Evolutionary conservation across 1,139 yeast species (phyloP).

Genomic region (Geotrichum reessii): DNA sequence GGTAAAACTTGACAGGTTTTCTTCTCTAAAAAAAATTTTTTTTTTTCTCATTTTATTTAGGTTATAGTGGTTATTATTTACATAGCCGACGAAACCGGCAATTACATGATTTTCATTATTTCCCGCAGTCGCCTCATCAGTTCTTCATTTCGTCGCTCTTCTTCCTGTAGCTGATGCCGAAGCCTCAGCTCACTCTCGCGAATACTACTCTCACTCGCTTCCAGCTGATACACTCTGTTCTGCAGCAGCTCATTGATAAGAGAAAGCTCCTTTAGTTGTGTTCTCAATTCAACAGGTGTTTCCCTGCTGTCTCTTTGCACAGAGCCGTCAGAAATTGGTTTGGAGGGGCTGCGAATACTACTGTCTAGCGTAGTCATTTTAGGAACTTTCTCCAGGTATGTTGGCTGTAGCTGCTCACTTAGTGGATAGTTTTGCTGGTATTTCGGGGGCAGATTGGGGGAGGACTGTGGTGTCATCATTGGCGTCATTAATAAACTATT

Average conservation of each 20-base stretch:
- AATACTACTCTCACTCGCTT: conserved; percentile 51
- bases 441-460: conserved; percentile 25
- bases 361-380: conserved; percentile 3
- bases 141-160: conserved; percentile 9
- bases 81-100: not conserved
- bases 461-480: conserved; percentile 30
- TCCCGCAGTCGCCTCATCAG: conserved; percentile 2
- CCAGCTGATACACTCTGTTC: conserved; percentile 75
- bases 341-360: not conserved
- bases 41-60: too few relatives aligned
- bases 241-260: conserved; percentile 81
- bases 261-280: conserved; percentile 61
- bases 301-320: not conserved
- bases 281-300: conserved; percentile 15
- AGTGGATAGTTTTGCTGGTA: conserved; percentile 21
- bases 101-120: not conserved
- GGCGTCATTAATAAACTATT: conserved; percentile 17
- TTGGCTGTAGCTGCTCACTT: conserved; percentile 35
- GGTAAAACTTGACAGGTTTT: too few relatives aligned
- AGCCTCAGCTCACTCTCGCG: conserved; percentile 23
- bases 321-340: not conserved
- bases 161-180: conserved; percentile 17
- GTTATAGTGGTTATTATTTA: too few relatives aligned
- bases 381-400: conserved; percentile 32
- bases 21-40: too few relatives aligned